Evolutionary conservation across 768 basidiomycete genomes (phyloP).

Genomic region (Mycena venus): DNA sequence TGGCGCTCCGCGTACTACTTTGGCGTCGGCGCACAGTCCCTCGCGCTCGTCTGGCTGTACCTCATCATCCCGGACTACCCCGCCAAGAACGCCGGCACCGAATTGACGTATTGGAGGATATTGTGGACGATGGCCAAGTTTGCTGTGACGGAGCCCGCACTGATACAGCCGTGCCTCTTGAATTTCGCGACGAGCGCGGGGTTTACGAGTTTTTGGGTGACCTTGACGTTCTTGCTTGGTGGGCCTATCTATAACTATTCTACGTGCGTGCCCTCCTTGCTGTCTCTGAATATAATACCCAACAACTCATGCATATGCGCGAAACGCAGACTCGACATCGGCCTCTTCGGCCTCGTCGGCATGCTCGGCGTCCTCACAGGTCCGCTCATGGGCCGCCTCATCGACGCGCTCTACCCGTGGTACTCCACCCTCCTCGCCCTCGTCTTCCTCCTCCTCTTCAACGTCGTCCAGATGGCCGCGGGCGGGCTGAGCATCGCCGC

Average conservation of each 20-base stretch:
- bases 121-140: constrained; percentile 84
- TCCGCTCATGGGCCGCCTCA: constrained; percentile 76
- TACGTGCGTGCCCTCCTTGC: constrained; percentile 59
- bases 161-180: constrained; percentile 78
- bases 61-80: constrained; percentile 86
- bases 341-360: constrained; percentile 84
- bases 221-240: constrained; percentile 85
- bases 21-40: constrained; percentile 75
- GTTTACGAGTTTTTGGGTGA: constrained; percentile 77
- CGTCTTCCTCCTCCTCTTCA: constrained; percentile 63
- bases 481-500: constrained; percentile 80
- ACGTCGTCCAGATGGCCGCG: constrained; percentile 74
- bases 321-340: constrained; percentile 63
- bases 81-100: constrained; percentile 67
- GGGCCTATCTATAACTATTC: constrained; percentile 83
- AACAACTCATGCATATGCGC: background rate
- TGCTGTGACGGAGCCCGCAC: constrained; percentile 80
- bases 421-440: constrained; percentile 74
- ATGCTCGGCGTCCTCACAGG: constrained; percentile 78
- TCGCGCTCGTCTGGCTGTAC: constrained; percentile 73
- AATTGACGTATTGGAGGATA: constrained; percentile 76
- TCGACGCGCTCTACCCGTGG: constrained; percentile 84
- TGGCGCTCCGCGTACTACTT: constrained; percentile 86
- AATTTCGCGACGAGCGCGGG: constrained; percentile 73
- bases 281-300: background rate